These are phyloP conservation scores for Baorangia bicolor DNA, from an alignment of 768 basidiomycete genomes.

Conservation along the genomic window DNA sequence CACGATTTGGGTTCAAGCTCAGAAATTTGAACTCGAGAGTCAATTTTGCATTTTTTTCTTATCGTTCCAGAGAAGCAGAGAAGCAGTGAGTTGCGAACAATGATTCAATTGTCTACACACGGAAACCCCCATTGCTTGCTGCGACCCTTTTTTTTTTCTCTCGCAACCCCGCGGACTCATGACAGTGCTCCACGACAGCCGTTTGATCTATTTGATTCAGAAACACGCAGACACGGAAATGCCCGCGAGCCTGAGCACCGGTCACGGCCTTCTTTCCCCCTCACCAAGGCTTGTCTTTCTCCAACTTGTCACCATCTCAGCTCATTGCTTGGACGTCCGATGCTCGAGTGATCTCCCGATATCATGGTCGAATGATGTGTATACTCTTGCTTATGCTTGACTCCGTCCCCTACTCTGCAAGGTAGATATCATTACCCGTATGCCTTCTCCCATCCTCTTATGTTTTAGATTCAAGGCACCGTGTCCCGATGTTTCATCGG, in stretches of 20 bases:
- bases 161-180: constrained; percentile 13
- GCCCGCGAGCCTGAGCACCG: constrained; percentile 7
- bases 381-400: no score
- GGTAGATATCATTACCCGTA: not conserved
- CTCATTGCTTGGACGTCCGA: not conserved
- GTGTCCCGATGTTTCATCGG: not conserved
- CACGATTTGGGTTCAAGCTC: constrained; percentile 15
- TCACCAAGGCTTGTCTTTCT: not conserved
- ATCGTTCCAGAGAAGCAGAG: constrained; percentile 3
- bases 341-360: not conserved
- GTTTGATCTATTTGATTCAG: constrained; percentile 12
- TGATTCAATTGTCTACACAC: constrained; percentile 9
- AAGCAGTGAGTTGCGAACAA: not conserved
- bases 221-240: constrained; percentile 14
- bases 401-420: not conserved
- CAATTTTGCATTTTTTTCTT: not conserved
- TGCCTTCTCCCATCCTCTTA: not conserved
- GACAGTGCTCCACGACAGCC: constrained; percentile 1
- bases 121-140: not conserved
- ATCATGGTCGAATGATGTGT: not conserved
- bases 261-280: constrained; percentile 1
- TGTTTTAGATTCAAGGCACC: not conserved
- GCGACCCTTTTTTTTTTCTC: not conserved
- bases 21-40: constrained; percentile 4
- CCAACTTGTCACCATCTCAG: not conserved